phyloP scores from a whole-genome alignment of 2,329 filamentous ascomycete genomes.

The Trichophyton rubrum region DNA sequence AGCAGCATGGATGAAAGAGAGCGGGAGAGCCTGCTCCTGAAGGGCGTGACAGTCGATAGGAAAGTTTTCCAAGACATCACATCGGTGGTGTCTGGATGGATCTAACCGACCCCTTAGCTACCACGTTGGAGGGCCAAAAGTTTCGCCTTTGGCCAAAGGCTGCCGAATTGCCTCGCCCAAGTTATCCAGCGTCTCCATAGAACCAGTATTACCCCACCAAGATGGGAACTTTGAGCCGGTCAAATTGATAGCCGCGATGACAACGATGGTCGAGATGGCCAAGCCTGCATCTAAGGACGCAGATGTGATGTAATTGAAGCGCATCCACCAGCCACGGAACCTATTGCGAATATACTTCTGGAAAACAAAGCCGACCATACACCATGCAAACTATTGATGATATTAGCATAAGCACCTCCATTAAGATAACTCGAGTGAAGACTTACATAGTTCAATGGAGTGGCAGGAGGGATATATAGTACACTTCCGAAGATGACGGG shows the following conservation, averaged over 20 bases:
- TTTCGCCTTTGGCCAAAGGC: conserved; percentile 41
- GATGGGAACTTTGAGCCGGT: conserved; percentile 43
- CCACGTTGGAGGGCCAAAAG: conserved; percentile 50
- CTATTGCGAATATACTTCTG: conserved; percentile 55
- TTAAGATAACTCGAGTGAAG: neutral
- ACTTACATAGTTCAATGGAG: conserved; percentile 49
- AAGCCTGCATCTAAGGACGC: conserved; percentile 59
- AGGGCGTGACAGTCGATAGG: neutral
- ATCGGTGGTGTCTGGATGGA: neutral
- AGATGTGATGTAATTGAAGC: conserved; percentile 65
- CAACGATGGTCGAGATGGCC: conserved; percentile 52
- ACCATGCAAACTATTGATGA: conserved; percentile 46
- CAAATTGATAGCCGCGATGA: conserved; percentile 56
- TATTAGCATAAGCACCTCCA: neutral
- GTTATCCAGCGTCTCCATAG: conserved; percentile 50
- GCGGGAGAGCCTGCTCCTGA: neutral
- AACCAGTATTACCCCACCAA: conserved; percentile 58
- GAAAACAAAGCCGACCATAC: conserved; percentile 53
- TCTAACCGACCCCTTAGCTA: neutral
- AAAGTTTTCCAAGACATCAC: neutral
- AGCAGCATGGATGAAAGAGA: neutral
- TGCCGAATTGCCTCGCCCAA: conserved; percentile 47
- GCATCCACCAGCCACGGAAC: conserved; percentile 61
- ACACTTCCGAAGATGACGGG: conserved; percentile 57
- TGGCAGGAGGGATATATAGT: conserved; percentile 54